Evolutionary conservation across 2,329 filamentous ascomycete species (phyloP).

Genomic region (Fusarium staphyleae): DNA sequence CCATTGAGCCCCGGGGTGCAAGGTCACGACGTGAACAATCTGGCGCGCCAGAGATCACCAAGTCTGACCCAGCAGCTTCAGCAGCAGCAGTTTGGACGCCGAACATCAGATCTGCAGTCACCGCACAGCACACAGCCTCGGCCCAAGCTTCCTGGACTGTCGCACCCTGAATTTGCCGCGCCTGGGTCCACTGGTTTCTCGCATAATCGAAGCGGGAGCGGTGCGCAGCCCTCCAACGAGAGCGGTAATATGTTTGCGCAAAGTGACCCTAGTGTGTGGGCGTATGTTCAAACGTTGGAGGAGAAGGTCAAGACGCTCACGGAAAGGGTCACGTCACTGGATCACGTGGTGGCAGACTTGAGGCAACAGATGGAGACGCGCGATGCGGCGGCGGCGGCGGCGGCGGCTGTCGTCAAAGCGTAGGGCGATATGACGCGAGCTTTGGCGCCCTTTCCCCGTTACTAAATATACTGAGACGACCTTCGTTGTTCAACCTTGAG

Average conservation of each 20-base stretch:
- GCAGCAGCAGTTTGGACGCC: conserved; percentile 65
- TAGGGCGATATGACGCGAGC: conserved; percentile 14
- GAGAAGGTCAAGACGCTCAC: conserved; percentile 53
- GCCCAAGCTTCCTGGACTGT: conserved; percentile 49
- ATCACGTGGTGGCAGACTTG: conserved; percentile 45
- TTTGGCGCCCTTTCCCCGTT: conserved; percentile 22
- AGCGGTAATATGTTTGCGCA: conserved; percentile 72
- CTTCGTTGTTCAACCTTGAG: conserved; percentile 27
- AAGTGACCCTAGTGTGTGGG: conserved; percentile 70
- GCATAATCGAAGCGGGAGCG: conserved; percentile 53
- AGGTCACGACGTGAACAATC: conserved; percentile 59
- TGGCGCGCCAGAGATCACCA: conserved; percentile 68
- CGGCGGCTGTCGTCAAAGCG: conserved; percentile 33
- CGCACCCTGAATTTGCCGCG: conserved; percentile 47
- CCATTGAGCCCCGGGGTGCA: conserved; percentile 73
- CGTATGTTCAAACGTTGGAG: conserved; percentile 75
- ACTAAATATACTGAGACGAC: conserved; percentile 38
- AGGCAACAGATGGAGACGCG: conserved; percentile 47
- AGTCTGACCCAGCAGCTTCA: conserved; percentile 70
- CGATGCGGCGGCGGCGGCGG: conserved; percentile 35
- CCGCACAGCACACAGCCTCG: conserved; percentile 57
- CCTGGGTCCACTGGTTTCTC: conserved; percentile 43
- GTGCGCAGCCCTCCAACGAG: conserved; percentile 62
- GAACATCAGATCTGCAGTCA: conserved; percentile 61
- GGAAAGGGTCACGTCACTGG: conserved; percentile 46